Evolutionary conservation across 768 basidiomycete species (phyloP).

Genomic region (Pleurotus eryngii): DNA sequence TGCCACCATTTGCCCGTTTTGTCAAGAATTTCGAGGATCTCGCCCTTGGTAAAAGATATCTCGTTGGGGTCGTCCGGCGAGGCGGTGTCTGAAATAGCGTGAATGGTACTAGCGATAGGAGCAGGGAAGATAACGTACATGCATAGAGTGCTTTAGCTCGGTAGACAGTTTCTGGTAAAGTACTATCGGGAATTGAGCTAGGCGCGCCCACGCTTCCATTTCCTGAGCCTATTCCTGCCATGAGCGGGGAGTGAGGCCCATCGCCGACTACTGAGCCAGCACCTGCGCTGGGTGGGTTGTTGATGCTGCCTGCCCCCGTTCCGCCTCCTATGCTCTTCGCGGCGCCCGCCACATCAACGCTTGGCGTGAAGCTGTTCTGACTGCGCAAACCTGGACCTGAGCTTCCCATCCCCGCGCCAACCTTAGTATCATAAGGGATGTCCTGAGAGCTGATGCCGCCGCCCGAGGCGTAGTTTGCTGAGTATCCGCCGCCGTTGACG

Average conservation of each 20-base stretch:
- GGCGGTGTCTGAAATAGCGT: conserved; percentile 68
- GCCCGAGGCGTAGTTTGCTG: conserved; percentile 59
- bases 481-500: conserved; percentile 63
- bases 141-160: conserved; percentile 89
- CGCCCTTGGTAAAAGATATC: conserved; percentile 78
- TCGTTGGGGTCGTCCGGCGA: conserved; percentile 95
- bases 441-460: conserved; percentile 70
- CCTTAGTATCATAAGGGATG: conserved; percentile 62
- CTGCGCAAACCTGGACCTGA: conserved; percentile 47
- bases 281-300: conserved; percentile 46
- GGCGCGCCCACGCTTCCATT: conserved; percentile 9
- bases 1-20: conserved; percentile 17
- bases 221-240: conserved; percentile 54
- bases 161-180: conserved; percentile 44
- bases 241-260: conserved; percentile 62
- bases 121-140: conserved; percentile 49
- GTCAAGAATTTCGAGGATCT: conserved; percentile 14
- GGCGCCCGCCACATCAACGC: conserved; percentile 36
- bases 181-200: conserved; percentile 15
- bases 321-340: conserved; percentile 34
- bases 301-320: conserved; percentile 49
- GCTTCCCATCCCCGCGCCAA: conserved; percentile 42
- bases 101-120: conserved; percentile 14
- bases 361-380: conserved; percentile 54
- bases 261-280: conserved; percentile 33